Conservation (phyloP, 106 monocot species). For the Vanilla planifolia region DNA sequence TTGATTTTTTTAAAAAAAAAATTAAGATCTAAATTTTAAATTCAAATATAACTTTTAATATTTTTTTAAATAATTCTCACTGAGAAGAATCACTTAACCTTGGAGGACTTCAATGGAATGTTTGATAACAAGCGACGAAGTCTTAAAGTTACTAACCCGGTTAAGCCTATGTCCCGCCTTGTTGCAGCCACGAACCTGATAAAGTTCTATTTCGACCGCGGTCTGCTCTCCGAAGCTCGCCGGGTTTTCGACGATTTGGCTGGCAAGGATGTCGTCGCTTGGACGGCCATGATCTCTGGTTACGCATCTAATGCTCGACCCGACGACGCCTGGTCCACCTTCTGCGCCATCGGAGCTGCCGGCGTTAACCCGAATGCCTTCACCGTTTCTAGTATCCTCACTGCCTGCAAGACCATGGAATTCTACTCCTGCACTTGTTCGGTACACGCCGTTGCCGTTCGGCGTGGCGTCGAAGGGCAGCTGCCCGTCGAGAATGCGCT, state of each 20-base stretch:
- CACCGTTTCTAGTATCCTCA: conserved; percentile 44
- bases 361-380: conserved; percentile 39
- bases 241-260: conserved; percentile 54
- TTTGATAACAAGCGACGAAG: no score
- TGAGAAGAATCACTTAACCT: no score
- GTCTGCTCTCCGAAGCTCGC: conserved; percentile 26
- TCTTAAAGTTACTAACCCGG: no score
- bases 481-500: conserved; percentile 34
- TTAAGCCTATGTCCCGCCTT: background rate
- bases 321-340: conserved; percentile 23
- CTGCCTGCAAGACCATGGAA: conserved; percentile 21
- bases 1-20: no score
- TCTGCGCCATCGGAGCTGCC: conserved; percentile 32
- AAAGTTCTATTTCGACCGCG: conserved; percentile 16
- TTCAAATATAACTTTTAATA: no score
- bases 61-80: no score
- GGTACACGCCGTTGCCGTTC: conserved; percentile 26
- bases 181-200: conserved; percentile 32
- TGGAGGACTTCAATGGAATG: no score
- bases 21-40: no score
- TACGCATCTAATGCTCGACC: conserved; percentile 24
- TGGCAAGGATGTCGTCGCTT: conserved; percentile 40
- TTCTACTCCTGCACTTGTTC: background rate
- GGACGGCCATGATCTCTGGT: conserved; percentile 73
- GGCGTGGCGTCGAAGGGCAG: conserved; percentile 22